These are phyloP conservation scores for Scutellaria baicalensis DNA, from an alignment of 257 asterid species.

Conservation along the genomic window DNA sequence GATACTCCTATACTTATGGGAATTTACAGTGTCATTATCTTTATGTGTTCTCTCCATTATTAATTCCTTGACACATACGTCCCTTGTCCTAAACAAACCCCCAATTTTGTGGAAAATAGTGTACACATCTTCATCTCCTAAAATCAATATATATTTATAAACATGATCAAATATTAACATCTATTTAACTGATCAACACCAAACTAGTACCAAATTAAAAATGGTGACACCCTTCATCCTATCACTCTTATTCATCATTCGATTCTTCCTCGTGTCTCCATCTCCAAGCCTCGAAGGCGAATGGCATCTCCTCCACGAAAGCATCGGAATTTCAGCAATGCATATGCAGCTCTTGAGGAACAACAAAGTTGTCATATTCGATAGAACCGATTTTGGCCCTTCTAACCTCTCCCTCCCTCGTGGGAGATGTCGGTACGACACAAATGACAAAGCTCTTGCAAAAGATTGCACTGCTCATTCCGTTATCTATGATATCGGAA, in stretches of 20 bases:
- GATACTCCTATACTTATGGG: conserved; percentile 11
- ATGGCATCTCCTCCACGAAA: conserved; percentile 37
- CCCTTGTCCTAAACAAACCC: conserved; percentile 5
- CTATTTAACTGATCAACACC: conserved; percentile 1
- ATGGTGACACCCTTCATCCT: conserved; percentile 9
- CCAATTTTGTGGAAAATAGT: not conserved
- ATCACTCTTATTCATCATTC: not conserved
- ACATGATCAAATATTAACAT: not conserved
- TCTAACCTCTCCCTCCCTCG: conserved; percentile 51
- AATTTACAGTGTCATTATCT: conserved; percentile 15
- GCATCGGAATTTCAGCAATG: conserved; percentile 74
- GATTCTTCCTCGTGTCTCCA: conserved; percentile 2
- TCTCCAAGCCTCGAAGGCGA: conserved; percentile 12
- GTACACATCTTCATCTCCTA: not conserved
- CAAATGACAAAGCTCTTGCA: conserved; percentile 26
- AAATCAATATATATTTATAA: not conserved
- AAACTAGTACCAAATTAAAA: conserved; percentile 12
- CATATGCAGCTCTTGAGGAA: conserved; percentile 71
- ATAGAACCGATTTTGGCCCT: conserved; percentile 64
- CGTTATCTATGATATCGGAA: conserved; percentile 34
- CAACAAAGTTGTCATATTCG: conserved; percentile 56
- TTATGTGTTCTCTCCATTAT: conserved; percentile 14
- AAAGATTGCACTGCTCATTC: conserved; percentile 79
- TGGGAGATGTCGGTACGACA: conserved; percentile 40
- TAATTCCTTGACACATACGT: not conserved